Evolutionary conservation across 2,329 filamentous ascomycete genomes (phyloP), one percentile per base, ranked within the genome.

Genomic region (Didymella glomerata): DNA sequence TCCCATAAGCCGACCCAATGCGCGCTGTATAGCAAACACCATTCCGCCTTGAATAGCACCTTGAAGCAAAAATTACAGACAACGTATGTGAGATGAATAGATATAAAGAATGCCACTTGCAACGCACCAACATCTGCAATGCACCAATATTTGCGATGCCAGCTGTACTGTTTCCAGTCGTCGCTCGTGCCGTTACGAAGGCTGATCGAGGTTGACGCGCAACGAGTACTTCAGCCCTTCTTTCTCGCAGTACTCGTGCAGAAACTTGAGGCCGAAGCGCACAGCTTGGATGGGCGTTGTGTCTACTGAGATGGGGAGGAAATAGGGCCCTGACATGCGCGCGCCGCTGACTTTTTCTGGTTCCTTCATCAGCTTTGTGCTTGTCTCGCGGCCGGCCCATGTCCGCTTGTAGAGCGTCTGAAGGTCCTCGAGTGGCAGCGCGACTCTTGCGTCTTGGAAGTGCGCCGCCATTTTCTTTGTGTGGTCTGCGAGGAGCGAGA

Each of bases 211-310:
- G 18, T 68, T 71, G 45, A 76, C 63, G 8, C 68, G 61, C 14
- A 75, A 28, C 3, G 24, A 55, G 50, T 76, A 72, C 9, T 69
- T 60, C 7, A 76, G 24, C 25, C 61, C 54, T 51, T 76, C 72
- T 30, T 67, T 75, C 48, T 73, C 72, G 54, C 78, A 75, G 73
- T 80, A 82, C 66, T 83, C 81, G 22, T 63, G 61, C 18, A 82
- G 61, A 48, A 82, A 76, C 47, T 70, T 68, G 20, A 79, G 62
- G 0, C 78, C 81, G 36, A 81, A 80, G 0, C 80, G 67, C 2
- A 81, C 79, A 1, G 79, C 80, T 49, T 78, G 74, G n/a, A 81
- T 66, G 0, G 81, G 78, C 5, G 74, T 76, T 1, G 79, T 80
- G 27, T 79, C 76, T 11, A 68, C 64, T 1, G 69, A 69, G 0